phyloP scores from a whole-genome alignment of 176 grass and related monocot genomes.

The Puccinellia tenuiflora region DNA sequence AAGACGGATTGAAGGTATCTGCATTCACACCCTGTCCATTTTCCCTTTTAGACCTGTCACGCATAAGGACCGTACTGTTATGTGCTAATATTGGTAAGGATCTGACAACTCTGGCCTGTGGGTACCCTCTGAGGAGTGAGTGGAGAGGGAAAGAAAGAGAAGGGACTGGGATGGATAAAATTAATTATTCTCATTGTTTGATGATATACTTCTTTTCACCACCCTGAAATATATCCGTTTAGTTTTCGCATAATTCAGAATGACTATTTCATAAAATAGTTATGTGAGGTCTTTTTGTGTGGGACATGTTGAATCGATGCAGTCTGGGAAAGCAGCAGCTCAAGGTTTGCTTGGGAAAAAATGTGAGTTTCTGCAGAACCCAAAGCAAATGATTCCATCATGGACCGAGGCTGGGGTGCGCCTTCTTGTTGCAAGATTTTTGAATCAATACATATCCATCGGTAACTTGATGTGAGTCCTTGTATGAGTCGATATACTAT shows the following conservation, averaged over 20 bases:
- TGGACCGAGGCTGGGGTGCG: neutral
- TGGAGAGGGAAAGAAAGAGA: neutral
- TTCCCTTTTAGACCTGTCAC: neutral
- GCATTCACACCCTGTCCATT: neutral
- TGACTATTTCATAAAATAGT: neutral
- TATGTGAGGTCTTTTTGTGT: neutral
- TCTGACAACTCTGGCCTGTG: neutral
- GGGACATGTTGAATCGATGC: neutral
- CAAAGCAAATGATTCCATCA: neutral
- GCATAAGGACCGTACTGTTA: neutral
- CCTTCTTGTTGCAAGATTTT: neutral
- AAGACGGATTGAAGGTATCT: slow-evolving; percentile 1
- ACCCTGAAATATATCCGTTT: too few relatives aligned
- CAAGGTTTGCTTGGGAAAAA: neutral
- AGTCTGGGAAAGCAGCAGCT: neutral
- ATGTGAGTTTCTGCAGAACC: neutral
- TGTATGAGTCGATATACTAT: neutral
- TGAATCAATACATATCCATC: neutral
- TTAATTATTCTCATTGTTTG: neutral
- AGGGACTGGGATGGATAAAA: neutral
- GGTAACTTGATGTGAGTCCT: neutral
- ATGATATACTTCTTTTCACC: neutral
- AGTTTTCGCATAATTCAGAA: too few relatives aligned
- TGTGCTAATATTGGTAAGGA: neutral
- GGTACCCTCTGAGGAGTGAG: neutral